Evolutionary conservation across 805 yeast species (phyloP).

Genomic region (Metschnikowia similis): DNA sequence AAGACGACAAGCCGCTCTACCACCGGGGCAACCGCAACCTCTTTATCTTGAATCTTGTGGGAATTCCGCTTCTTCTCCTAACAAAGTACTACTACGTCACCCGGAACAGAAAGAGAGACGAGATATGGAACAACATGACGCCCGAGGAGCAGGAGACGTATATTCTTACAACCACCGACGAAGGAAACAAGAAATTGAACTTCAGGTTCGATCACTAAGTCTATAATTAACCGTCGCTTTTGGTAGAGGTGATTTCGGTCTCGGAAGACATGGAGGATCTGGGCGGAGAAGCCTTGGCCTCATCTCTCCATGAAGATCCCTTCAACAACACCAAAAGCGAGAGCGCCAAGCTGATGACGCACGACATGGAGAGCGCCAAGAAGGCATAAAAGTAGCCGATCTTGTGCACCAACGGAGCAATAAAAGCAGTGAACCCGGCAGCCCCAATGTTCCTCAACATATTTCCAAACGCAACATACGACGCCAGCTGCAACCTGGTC

Average conservation of each 20-base stretch:
- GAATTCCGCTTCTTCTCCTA: conserved; percentile 16
- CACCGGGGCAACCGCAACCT: conserved; percentile 50
- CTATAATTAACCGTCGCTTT: not conserved
- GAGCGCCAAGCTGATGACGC: conserved; percentile 8
- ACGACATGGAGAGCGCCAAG: conserved; percentile 7
- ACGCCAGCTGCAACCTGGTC: conserved; percentile 46
- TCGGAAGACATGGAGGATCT: conserved; percentile 1
- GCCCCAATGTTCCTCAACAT: conserved; percentile 52
- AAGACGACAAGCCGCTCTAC: conserved; percentile 57
- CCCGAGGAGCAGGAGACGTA: conserved; percentile 49
- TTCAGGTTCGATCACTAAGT: conserved; percentile 31
- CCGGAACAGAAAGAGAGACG: conserved; percentile 42
- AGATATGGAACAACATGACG: conserved; percentile 48
- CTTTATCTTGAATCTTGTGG: conserved; percentile 26
- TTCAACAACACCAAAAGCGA: conserved; percentile 8
- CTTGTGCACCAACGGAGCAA: conserved; percentile 27
- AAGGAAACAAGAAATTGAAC: conserved; percentile 58
- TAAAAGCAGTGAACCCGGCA: conserved; percentile 46
- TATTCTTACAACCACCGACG: conserved; percentile 41
- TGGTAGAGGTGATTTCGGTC: not conserved
- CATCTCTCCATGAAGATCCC: conserved; percentile 9
- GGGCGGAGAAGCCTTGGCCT: not conserved
- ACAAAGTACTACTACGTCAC: conserved; percentile 36
- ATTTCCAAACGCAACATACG: conserved; percentile 51
- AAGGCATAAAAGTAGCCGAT: conserved; percentile 32